Evolutionary conservation across 257 asterid genomes (phyloP).

Genomic region (Przewalskia tangutica): DNA sequence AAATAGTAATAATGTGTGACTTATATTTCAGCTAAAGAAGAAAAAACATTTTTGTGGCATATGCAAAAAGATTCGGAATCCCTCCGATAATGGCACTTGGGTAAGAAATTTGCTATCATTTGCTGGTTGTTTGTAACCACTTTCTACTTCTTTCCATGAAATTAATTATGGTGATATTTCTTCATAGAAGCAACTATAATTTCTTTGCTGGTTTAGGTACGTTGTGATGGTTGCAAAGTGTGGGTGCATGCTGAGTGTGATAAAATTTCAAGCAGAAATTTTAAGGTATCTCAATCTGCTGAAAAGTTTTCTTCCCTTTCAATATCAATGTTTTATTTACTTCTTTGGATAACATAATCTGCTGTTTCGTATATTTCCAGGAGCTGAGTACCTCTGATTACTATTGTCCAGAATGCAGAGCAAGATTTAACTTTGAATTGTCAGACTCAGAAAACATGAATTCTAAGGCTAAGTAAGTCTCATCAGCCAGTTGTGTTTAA

Average conservation of each 20-base stretch:
- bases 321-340: slow-evolving; percentile 6
- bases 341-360: neutral
- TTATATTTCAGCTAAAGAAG: slow-evolving; percentile 64
- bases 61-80: slow-evolving; percentile 89
- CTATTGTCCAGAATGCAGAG: slow-evolving; percentile 97
- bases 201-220: slow-evolving; percentile 38
- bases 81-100: slow-evolving; percentile 82
- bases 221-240: slow-evolving; percentile 93
- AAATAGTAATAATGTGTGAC: slow-evolving; percentile 11
- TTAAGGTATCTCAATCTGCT: slow-evolving; percentile 38
- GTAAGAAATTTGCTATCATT: slow-evolving; percentile 33
- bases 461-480: slow-evolving; percentile 54
- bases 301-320: slow-evolving; percentile 6
- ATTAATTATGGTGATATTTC: neutral
- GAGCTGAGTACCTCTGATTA: slow-evolving; percentile 57
- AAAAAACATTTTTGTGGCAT: slow-evolving; percentile 81
- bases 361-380: slow-evolving; percentile 32
- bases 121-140: neutral
- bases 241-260: slow-evolving; percentile 98
- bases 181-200: neutral
- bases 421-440: slow-evolving; percentile 84
- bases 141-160: neutral
- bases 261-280: slow-evolving; percentile 44
- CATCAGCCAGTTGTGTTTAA: neutral
- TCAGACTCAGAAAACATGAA: slow-evolving; percentile 77